A percentile compares a stretch with the other conserved stretches of the same genome.
These are phyloP conservation scores for Cercospora zeae-maydis DNA, from an alignment of 2,329 filamentous ascomycete species.

Conservation along the genomic window DNA sequence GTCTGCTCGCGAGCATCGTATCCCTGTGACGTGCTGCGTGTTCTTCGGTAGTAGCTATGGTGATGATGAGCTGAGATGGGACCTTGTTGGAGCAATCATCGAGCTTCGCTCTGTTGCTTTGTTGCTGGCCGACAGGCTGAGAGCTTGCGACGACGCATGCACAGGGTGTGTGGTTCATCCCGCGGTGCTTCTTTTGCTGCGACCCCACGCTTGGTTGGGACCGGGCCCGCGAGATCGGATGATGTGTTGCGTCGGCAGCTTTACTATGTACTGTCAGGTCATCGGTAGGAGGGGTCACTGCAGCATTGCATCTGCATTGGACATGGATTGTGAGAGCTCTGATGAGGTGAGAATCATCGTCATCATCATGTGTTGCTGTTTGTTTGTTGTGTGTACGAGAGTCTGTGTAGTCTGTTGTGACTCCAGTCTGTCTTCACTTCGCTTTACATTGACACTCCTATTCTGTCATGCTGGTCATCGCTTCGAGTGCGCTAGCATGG, in stretches of 20 bases:
- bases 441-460: neutral
- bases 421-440: neutral
- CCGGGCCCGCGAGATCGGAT: neutral
- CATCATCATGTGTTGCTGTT: neutral
- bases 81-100: neutral
- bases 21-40: neutral
- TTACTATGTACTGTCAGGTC: neutral
- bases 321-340: neutral
- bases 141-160: too few relatives aligned
- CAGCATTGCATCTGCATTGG: neutral
- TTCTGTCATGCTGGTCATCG: neutral
- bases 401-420: too few relatives aligned
- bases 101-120: neutral
- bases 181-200: neutral
- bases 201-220: neutral
- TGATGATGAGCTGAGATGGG: neutral
- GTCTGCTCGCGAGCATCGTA: neutral
- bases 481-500: neutral
- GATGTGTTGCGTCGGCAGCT: neutral
- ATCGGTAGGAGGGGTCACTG: neutral
- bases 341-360: neutral
- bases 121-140: neutral
- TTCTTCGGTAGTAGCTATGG: slow-evolving; percentile 14
- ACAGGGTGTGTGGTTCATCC: too few relatives aligned
- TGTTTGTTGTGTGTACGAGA: neutral